phyloP scores from a whole-genome alignment of 148 eudicot genomes.

The Vaccinium corymbosum region DNA sequence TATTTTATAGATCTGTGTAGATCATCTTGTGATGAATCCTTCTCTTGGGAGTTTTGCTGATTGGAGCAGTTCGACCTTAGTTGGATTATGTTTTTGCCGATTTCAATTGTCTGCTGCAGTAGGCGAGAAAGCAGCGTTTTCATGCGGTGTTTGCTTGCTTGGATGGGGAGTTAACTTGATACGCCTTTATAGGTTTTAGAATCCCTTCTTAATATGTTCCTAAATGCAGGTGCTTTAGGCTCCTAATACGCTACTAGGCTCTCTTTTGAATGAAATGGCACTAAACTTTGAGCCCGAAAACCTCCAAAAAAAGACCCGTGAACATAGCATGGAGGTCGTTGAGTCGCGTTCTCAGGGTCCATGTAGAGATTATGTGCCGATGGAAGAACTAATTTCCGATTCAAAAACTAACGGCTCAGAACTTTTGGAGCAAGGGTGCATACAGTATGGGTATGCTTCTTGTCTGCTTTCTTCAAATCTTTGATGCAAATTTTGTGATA shows the following conservation, averaged over 20 bases:
- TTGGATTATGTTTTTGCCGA: conserved; percentile 63
- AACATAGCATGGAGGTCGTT: conserved; percentile 12
- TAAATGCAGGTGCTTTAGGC: conserved; percentile 66
- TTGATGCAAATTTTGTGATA: neutral
- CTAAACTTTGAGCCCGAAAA: conserved; percentile 23
- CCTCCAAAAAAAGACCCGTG: conserved; percentile 2
- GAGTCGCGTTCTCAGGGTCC: conserved; percentile 14
- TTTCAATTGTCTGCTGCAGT: conserved; percentile 57
- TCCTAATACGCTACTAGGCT: conserved; percentile 39
- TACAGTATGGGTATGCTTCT: conserved; percentile 69
- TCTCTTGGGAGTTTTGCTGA: conserved; percentile 43
- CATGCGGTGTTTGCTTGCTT: conserved; percentile 47
- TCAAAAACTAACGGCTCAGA: conserved; percentile 18
- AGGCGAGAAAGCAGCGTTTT: conserved; percentile 43
- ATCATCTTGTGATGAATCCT: conserved; percentile 42
- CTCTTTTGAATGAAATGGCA: conserved; percentile 14
- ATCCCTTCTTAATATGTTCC: conserved; percentile 39
- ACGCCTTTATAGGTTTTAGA: conserved; percentile 39
- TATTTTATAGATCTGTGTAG: conserved; percentile 33
- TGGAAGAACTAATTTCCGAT: conserved; percentile 17
- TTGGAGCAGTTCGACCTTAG: conserved; percentile 70
- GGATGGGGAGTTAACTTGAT: conserved; percentile 39
- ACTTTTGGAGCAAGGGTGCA: conserved; percentile 47
- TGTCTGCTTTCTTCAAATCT: neutral
- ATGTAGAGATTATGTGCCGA: conserved; percentile 9